Base-by-base conservation (phyloP, 2,329 filamentous ascomycete genomes). In the Aspergillus chevalieri region DNA sequence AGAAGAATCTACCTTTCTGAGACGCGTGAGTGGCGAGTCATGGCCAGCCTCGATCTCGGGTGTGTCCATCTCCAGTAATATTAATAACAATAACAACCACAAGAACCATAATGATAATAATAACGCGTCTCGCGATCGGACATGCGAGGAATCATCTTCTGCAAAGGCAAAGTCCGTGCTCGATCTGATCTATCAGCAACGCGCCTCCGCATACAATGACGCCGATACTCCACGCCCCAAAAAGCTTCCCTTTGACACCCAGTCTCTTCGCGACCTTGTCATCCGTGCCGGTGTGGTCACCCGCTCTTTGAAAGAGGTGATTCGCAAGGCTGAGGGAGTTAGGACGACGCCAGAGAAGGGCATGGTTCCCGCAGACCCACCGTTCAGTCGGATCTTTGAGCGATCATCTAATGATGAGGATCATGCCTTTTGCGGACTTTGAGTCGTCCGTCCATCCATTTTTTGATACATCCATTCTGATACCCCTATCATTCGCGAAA, bases 231-330 rank as follows among this genome's bases (percentile, higher is more conserved):
- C 63, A n/a, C 58, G 65, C 34, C 58, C 67, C 15, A 67, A 67
- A 47, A 85, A 84, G 57, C 76, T 85, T n/a, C 80, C 81, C 0
- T 85, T 85, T 60, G 82, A 85, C 59, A 85, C 82, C 2, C 79
- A 79, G 22, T 84, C 82, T 41, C 72, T 85, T 12, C 75, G 77
- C 55, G 79, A 83, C 59, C 79, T 85, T 49, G 82, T 85, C 22
- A 61, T 71, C 24, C 71, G 74, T 39, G 74, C 74, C 14, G 73
- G 74, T 15, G 73, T 74, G 26, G 72, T 77, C 41, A 77, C 73
- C 15, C 66, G 74, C 43, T 71, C 74, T 10, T 56, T 77, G 47
- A 77, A 77, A 54, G 74, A 77, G 51, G 70, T 75, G 44, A 68
- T 77, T 42, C 72, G 74, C 51, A 74, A 71, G 60, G 74, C 74